A percentile compares a stretch with the other conserved stretches of the same genome.
These are phyloP conservation scores for Phyllosticta citriasiana DNA, from an alignment of 2,329 filamentous ascomycete genomes.

Conservation along the genomic window DNA sequence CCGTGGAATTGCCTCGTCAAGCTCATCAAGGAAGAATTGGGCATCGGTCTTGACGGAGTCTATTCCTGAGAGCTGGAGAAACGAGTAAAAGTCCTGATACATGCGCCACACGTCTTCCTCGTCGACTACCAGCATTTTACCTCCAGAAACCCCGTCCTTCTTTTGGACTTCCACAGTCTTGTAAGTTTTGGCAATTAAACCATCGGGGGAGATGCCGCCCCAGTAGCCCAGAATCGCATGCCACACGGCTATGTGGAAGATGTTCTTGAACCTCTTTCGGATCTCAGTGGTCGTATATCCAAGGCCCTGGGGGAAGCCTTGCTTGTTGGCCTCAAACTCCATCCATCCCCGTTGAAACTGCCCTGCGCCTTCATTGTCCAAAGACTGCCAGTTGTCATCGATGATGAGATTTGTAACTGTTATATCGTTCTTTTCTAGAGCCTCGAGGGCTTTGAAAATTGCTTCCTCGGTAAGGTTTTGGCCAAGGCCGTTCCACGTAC, in stretches of 20 bases:
- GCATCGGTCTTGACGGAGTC: conserved; percentile 89
- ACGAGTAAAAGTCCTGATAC: conserved; percentile 86
- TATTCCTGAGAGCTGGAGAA: conserved; percentile 63
- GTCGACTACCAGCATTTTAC: conserved; percentile 62
- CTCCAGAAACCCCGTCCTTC: conserved; percentile 47
- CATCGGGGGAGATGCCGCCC: conserved; percentile 72
- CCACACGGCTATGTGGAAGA: conserved; percentile 8
- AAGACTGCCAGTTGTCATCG: conserved; percentile 91
- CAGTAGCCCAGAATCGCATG: conserved; percentile 57
- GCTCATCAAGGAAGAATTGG: conserved; percentile 78
- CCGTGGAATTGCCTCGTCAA: conserved; percentile 59
- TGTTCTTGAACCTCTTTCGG: conserved; percentile 53
- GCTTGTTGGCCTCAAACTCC: conserved; percentile 74
- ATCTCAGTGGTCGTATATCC: conserved; percentile 61
- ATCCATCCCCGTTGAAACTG: conserved; percentile 39
- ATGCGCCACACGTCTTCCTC: conserved; percentile 64
- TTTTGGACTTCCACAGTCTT: conserved; percentile 55
- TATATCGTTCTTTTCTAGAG: conserved; percentile 60
- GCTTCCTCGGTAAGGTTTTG: conserved; percentile 73
- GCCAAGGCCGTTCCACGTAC: conserved; percentile 92
- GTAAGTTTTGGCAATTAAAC: conserved; percentile 67
- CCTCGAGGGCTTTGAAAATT: conserved; percentile 63
- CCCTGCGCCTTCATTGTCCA: conserved; percentile 43
- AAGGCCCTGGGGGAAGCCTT: conserved; percentile 70
- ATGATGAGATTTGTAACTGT: conserved; percentile 80